Evolutionary conservation across 2,329 filamentous ascomycete genomes (phyloP).

Genomic region (Cercospora citrullina): DNA sequence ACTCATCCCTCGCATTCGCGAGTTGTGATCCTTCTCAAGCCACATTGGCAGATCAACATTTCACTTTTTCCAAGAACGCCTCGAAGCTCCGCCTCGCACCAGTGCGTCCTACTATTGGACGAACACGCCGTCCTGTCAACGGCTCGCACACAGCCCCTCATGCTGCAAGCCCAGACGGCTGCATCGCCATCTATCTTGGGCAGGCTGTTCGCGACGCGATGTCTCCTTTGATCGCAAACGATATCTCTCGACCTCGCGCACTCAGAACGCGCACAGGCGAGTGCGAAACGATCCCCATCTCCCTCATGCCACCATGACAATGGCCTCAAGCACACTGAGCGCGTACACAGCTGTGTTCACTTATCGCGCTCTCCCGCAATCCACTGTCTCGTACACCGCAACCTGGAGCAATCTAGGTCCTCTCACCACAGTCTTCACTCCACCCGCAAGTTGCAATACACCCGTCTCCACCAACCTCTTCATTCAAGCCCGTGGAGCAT

Average conservation of each 20-base stretch:
- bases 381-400: constrained; percentile 11
- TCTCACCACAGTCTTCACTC: constrained; percentile 13
- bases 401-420: constrained; percentile 16
- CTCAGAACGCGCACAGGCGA: not conserved
- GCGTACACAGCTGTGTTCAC: constrained; percentile 1
- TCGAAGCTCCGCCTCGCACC: constrained; percentile 7
- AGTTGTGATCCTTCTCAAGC: not conserved
- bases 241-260: not conserved
- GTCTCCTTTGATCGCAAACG: not conserved
- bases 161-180: constrained; percentile 1
- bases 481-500: constrained; percentile 2
- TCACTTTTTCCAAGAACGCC: constrained; percentile 14
- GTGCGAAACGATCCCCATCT: not conserved
- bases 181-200: not conserved
- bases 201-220: not conserved
- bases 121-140: not conserved
- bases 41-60: constrained; percentile 7
- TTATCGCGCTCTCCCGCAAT: not conserved
- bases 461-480: constrained; percentile 13
- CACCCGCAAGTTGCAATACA: constrained; percentile 2
- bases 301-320: not conserved
- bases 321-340: constrained; percentile 8
- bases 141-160: constrained; percentile 10
- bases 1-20: not conserved
- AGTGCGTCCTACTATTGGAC: constrained; percentile 4